A percentile compares a stretch with the other conserved stretches of the same genome.
phyloP scores from a whole-genome alignment of 306 rosid species.

The Mimosa pudica region DNA sequence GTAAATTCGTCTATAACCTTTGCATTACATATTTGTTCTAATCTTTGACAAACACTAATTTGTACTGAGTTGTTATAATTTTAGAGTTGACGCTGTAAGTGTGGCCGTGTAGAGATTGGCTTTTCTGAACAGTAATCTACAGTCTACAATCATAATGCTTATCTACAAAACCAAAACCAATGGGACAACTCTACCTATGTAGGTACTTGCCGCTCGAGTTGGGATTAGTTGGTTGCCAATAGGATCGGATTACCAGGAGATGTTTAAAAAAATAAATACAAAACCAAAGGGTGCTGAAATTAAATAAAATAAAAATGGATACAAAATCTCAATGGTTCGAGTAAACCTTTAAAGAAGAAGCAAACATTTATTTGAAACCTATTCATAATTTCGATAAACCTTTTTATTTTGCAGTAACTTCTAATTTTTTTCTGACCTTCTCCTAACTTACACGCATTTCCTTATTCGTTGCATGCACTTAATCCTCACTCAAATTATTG shows the following conservation, averaged over 20 bases:
- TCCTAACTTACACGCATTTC: no score
- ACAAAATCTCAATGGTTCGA: conserved; percentile 1
- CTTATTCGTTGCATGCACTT: no score
- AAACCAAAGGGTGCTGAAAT: not conserved
- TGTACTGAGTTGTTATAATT: not conserved
- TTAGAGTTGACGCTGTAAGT: not conserved
- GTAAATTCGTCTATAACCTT: not conserved
- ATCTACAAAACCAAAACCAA: not conserved
- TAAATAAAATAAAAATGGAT: not conserved
- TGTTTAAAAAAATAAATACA: no score
- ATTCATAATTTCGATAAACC: not conserved
- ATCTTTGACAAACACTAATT: not conserved
- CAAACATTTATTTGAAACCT: not conserved
- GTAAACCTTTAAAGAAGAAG: not conserved
- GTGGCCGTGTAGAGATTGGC: not conserved
- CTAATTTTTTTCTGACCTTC: no score
- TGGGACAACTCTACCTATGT: no score
- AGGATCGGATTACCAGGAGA: no score
- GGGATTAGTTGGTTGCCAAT: no score
- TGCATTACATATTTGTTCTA: not conserved
- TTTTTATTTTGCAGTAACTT: no score
- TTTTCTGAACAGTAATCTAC: not conserved
- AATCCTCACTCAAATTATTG: no score
- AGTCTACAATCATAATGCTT: not conserved
- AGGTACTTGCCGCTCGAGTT: no score